phyloP scores from a whole-genome alignment of 225 moss, liverwort and hornwort genomes.

The Physcomitrium patens region DNA sequence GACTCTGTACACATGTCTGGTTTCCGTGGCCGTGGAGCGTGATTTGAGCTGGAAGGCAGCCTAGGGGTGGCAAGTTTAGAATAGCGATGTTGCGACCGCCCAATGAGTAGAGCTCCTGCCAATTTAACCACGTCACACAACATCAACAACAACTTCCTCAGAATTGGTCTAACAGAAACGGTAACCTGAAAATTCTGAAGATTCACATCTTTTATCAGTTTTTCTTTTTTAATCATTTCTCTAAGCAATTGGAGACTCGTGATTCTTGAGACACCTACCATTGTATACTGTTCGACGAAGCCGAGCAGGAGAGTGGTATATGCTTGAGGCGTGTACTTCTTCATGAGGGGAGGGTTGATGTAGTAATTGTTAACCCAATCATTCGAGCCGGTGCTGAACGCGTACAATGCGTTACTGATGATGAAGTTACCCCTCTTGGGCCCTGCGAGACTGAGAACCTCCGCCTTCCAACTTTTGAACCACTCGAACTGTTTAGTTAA shows the following conservation, averaged over 20 bases:
- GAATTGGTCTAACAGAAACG: background rate
- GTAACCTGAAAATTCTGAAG: too few species aligned
- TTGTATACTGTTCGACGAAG: slow-evolving; percentile 24
- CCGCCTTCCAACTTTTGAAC: slow-evolving; percentile 57
- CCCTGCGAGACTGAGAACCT: slow-evolving; percentile 60
- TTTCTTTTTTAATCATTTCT: background rate
- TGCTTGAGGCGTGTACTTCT: slow-evolving; percentile 27
- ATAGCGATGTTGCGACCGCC: slow-evolving; percentile 65
- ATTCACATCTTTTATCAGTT: too few species aligned
- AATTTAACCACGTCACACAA: background rate
- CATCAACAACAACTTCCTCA: background rate
- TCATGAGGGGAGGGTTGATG: slow-evolving; percentile 32
- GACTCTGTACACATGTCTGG: slow-evolving; percentile 31
- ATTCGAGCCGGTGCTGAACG: slow-evolving; percentile 79
- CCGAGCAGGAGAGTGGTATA: slow-evolving; percentile 41
- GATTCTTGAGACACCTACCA: slow-evolving; percentile 39
- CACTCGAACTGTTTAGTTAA: slow-evolving; percentile 59
- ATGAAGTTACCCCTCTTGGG: slow-evolving; percentile 41
- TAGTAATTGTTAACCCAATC: slow-evolving; percentile 87
- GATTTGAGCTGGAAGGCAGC: slow-evolving; percentile 69
- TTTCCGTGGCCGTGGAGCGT: slow-evolving; percentile 35
- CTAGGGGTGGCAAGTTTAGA: slow-evolving; percentile 63
- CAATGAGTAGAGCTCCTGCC: slow-evolving; percentile 51
- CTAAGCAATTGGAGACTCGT: too few species aligned
- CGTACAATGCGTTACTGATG: slow-evolving; percentile 59